phyloP scores from a whole-genome alignment of 2,329 filamentous ascomycete genomes.

The Ophiostoma quercus region DNA sequence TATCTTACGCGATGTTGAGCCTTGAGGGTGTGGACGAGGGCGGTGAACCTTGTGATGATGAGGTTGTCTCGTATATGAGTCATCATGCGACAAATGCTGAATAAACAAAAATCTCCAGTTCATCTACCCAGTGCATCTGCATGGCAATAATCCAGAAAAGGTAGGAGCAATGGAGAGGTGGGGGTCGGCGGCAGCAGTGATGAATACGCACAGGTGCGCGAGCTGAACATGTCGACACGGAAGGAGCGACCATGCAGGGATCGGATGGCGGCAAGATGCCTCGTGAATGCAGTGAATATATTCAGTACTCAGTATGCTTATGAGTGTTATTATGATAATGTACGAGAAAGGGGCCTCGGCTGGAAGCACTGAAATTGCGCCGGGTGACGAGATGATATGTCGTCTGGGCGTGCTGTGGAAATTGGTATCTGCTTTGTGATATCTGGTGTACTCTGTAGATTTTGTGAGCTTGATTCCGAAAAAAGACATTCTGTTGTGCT shows the following conservation, averaged over 20 bases:
- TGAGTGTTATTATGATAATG: not conserved
- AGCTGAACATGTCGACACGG: constrained; percentile 4
- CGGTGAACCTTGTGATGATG: not conserved
- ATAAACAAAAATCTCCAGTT: too few relatives aligned
- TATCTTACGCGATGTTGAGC: not conserved
- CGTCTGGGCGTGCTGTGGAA: not conserved
- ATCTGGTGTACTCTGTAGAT: not conserved
- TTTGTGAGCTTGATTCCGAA: not conserved
- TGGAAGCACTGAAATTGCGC: not conserved
- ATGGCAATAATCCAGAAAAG: not conserved
- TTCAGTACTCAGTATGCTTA: not conserved
- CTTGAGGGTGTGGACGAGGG: not conserved
- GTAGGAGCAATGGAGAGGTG: not conserved
- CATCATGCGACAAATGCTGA: not conserved
- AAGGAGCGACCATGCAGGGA: not conserved
- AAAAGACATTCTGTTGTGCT: too few relatives aligned
- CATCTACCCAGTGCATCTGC: too few relatives aligned
- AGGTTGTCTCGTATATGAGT: not conserved
- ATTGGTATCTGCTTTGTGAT: not conserved
- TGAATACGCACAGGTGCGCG: not conserved
- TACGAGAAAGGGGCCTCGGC: not conserved
- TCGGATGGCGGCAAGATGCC: not conserved
- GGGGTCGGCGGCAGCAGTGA: not conserved
- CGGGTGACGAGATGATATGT: not conserved
- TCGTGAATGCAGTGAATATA: not conserved